These are phyloP conservation scores for Ulota crispa DNA, from an alignment of 225 moss, liverwort and hornwort species.

Conservation along the genomic window DNA sequence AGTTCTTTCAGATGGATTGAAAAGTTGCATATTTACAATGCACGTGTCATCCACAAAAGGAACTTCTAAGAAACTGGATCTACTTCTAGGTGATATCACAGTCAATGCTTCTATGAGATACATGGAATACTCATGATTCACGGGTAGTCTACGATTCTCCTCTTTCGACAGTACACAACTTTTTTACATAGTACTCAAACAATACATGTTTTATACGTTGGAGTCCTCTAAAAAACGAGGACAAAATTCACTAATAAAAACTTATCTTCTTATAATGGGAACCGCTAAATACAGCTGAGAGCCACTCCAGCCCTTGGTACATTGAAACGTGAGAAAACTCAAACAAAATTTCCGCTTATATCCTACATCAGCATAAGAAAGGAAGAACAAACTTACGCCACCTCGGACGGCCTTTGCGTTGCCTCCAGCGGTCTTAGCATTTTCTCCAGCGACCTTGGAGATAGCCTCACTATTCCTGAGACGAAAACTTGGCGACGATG, in stretches of 20 bases:
- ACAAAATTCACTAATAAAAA: not conserved
- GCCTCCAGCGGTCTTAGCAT: slow-evolving; percentile 29
- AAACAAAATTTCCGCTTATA: not conserved
- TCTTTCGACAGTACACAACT: not conserved
- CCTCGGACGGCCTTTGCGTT: slow-evolving; percentile 35
- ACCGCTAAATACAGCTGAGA: not conserved
- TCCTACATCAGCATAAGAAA: not conserved
- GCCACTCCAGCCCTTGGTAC: not conserved
- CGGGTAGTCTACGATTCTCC: not conserved
- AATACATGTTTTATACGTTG: not conserved
- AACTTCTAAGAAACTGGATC: not conserved
- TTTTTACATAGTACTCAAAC: not conserved
- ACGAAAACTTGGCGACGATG: slow-evolving; percentile 21
- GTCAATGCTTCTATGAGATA: not conserved
- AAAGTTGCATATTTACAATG: not conserved
- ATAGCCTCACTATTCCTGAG: slow-evolving; percentile 30
- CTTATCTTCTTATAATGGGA: not conserved
- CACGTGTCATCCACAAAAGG: not conserved
- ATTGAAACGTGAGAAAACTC: not conserved
- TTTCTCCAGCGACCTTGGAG: slow-evolving; percentile 39
- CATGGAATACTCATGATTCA: not conserved
- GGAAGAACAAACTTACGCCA: slow-evolving; percentile 33
- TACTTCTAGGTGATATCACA: not conserved
- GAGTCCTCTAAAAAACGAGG: not conserved
- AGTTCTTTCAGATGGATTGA: not conserved